These are phyloP conservation scores for Barnettozyma wickerhamii DNA, from an alignment of 805 yeast genomes.

Conservation along the genomic window DNA sequence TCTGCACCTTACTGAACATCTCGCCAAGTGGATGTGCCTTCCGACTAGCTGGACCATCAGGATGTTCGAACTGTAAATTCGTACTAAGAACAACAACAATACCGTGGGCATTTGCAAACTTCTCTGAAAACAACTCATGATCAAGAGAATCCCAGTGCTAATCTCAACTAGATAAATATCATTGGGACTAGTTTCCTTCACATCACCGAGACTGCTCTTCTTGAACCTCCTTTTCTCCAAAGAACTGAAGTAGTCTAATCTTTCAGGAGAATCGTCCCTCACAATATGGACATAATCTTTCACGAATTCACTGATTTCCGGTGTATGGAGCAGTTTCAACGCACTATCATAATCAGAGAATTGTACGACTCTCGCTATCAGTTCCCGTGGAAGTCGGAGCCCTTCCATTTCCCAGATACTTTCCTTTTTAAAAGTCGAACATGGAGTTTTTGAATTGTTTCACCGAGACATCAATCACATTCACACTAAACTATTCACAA, in stretches of 20 bases:
- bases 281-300: background rate
- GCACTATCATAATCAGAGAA: background rate
- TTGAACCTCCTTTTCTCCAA: background rate
- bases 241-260: background rate
- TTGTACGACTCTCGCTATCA: background rate
- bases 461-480: background rate
- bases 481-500: too few species aligned
- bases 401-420: too few species aligned
- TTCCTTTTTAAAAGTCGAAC: background rate
- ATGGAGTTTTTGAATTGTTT: background rate
- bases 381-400: background rate
- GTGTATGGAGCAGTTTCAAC: background rate
- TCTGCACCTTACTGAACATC: background rate
- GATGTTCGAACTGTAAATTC: background rate
- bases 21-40: background rate
- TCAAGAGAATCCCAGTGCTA: background rate
- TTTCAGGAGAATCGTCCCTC: constrained; percentile 1
- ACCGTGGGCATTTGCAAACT: background rate
- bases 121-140: background rate
- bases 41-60: background rate
- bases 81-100: background rate
- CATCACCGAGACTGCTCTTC: background rate
- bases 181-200: background rate
- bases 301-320: background rate
- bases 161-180: constrained; percentile 2